A percentile compares a stretch with the other conserved stretches of the same genome.
phyloP scores from a whole-genome alignment of 805 yeast species.

The Candida sphagnicola region DNA sequence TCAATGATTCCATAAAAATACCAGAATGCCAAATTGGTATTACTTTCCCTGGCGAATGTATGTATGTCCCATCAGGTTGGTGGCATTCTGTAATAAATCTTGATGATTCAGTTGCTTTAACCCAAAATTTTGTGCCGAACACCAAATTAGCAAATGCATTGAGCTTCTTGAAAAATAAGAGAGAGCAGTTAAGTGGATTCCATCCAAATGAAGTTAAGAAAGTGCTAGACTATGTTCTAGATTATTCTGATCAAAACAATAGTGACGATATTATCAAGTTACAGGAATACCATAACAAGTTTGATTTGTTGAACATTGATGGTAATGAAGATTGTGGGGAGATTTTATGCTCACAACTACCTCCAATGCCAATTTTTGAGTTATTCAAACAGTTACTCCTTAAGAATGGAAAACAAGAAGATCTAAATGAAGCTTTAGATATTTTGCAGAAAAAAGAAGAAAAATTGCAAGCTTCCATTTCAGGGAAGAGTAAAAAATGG shows the following conservation, averaged over 20 bases:
- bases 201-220: conserved; percentile 49
- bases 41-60: conserved; percentile 77
- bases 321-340: conserved; percentile 63
- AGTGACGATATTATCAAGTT: conserved; percentile 15
- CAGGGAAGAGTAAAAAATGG: conserved; percentile 52
- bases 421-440: conserved; percentile 28
- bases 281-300: conserved; percentile 22
- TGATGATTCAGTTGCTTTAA: conserved; percentile 78
- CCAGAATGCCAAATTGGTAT: conserved; percentile 64
- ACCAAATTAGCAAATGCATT: conserved; percentile 59
- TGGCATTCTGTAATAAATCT: conserved; percentile 93
- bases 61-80: conserved; percentile 95
- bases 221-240: conserved; percentile 20
- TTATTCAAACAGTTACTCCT: conserved; percentile 51
- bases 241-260: background rate
- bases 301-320: conserved; percentile 15
- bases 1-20: conserved; percentile 58
- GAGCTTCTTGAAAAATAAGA: conserved; percentile 61
- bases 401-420: conserved; percentile 30
- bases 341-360: conserved; percentile 22
- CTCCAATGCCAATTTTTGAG: conserved; percentile 57
- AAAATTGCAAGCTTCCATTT: conserved; percentile 14
- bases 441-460: conserved; percentile 31
- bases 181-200: conserved; percentile 78
- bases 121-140: conserved; percentile 82